Conservation (phyloP, 106 monocot species). For the Dendrobium nobile region DNA sequence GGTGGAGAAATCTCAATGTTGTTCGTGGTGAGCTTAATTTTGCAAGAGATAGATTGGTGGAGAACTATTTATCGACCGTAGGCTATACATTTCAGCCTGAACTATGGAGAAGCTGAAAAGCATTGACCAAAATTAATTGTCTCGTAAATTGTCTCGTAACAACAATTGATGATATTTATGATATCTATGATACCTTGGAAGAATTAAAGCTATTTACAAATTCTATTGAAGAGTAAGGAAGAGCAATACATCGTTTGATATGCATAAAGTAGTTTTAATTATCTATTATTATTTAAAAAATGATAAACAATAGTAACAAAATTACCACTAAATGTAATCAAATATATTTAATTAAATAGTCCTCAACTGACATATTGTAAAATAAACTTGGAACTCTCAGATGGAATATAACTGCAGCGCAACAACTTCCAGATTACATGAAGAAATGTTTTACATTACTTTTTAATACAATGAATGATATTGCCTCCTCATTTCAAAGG, state of each 20-base stretch:
- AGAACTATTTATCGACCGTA: constrained; percentile 24
- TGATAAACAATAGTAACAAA: too few relatives aligned
- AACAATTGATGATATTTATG: constrained; percentile 53
- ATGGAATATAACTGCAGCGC: constrained; percentile 16
- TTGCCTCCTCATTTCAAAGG: background rate
- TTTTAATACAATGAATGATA: constrained; percentile 18
- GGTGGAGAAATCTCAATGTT: constrained; percentile 40
- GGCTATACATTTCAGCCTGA: constrained; percentile 18
- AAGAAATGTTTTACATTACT: constrained; percentile 14
- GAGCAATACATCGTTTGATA: background rate
- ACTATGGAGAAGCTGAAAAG: constrained; percentile 8
- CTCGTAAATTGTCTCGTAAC: too few relatives aligned
- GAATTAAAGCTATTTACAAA: constrained; percentile 50
- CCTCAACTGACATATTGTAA: background rate
- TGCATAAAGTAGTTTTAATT: too few relatives aligned
- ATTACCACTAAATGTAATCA: too few relatives aligned
- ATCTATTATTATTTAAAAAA: too few relatives aligned
- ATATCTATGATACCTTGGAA: constrained; percentile 48
- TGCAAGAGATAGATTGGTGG: constrained; percentile 43
- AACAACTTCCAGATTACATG: constrained; percentile 28
- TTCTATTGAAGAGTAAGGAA: constrained; percentile 32
- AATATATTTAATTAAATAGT: too few relatives aligned
- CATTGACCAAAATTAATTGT: constrained; percentile 5
- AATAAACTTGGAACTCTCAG: background rate
- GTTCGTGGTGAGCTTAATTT: constrained; percentile 20